Conservation (phyloP, 2,329 filamentous ascomycete genomes). For the Penicillium fuscoglaucum region DNA sequence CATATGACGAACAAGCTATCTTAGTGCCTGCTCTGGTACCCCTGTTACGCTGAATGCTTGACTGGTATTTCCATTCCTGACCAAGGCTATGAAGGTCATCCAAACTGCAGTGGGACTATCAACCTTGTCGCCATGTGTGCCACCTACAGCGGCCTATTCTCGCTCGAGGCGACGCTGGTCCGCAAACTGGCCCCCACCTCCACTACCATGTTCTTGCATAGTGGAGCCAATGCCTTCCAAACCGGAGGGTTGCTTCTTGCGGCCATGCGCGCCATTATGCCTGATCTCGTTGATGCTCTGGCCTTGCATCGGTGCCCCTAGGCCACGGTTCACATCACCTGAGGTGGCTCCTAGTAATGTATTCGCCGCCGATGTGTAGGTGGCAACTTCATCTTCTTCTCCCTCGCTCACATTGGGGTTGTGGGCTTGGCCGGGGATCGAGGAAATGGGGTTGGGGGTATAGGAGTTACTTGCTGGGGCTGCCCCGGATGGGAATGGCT, state of each 20-base stretch:
- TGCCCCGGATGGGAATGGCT: constrained; percentile 62
- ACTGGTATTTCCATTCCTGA: not conserved
- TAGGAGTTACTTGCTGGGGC: constrained; percentile 58
- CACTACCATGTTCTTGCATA: constrained; percentile 19
- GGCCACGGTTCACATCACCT: constrained; percentile 53
- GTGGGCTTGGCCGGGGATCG: constrained; percentile 38
- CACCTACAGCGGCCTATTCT: constrained; percentile 13
- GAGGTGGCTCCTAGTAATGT: constrained; percentile 56
- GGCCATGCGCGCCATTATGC: constrained; percentile 47
- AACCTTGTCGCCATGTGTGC: not conserved
- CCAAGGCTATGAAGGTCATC: not conserved
- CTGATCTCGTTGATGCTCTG: constrained; percentile 50
- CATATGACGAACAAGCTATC: not conserved
- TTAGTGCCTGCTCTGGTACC: not conserved
- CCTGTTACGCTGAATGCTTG: not conserved
- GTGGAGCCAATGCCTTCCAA: constrained; percentile 47
- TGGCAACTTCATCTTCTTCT: constrained; percentile 43
- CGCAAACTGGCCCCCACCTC: constrained; percentile 28
- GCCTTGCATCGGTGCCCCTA: constrained; percentile 54
- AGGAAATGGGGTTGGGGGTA: constrained; percentile 40
- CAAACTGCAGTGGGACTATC: not conserved
- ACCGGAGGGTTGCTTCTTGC: constrained; percentile 46
- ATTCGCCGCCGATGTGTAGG: constrained; percentile 46
- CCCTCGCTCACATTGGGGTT: constrained; percentile 42
- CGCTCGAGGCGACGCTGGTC: constrained; percentile 33